Percentiles rank a stretch among this genome's conserved stretches.
Evolutionary conservation across 768 basidiomycete species (phyloP).

Genomic region (Boletus fagicola): DNA sequence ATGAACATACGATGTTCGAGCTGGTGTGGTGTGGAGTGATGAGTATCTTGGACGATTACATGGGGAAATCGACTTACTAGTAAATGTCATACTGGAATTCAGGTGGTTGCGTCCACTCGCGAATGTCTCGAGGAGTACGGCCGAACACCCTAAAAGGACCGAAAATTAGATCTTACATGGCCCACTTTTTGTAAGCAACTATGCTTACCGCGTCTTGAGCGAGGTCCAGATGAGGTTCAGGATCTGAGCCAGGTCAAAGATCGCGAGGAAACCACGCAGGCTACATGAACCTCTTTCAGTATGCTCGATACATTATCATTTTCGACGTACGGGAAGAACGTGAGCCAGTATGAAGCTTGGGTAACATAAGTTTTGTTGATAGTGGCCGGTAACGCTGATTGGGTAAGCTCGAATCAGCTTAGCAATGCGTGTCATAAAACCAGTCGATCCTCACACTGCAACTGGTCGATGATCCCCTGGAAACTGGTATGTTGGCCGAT

Average conservation of each 20-base stretch:
- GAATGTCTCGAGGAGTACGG: constrained; percentile 84
- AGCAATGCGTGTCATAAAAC: background rate
- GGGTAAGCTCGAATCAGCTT: constrained; percentile 1
- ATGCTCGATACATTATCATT: background rate
- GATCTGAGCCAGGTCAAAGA: constrained; percentile 96
- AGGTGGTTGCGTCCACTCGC: constrained; percentile 87
- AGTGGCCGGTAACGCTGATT: constrained; percentile 65
- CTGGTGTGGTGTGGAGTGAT: constrained; percentile 27
- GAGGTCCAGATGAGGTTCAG: constrained; percentile 84
- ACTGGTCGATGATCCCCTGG: constrained; percentile 42
- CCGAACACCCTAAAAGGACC: constrained; percentile 60
- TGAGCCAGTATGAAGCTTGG: constrained; percentile 90
- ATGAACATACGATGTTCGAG: constrained; percentile 53
- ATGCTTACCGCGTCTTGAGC: constrained; percentile 72
- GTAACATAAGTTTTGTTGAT: constrained; percentile 90
- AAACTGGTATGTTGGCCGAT: constrained; percentile 49
- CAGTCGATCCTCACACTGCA: constrained; percentile 37
- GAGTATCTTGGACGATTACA: background rate
- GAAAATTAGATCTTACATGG: background rate
- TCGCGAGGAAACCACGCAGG: constrained; percentile 88
- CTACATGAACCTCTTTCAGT: constrained; percentile 37
- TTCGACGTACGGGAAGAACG: constrained; percentile 81
- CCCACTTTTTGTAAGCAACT: background rate
- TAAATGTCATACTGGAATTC: constrained; percentile 87
- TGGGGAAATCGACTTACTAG: constrained; percentile 52